Conservation (phyloP, 805 yeast genomes). For the Yamadazyma takamatsuzukensis region DNA sequence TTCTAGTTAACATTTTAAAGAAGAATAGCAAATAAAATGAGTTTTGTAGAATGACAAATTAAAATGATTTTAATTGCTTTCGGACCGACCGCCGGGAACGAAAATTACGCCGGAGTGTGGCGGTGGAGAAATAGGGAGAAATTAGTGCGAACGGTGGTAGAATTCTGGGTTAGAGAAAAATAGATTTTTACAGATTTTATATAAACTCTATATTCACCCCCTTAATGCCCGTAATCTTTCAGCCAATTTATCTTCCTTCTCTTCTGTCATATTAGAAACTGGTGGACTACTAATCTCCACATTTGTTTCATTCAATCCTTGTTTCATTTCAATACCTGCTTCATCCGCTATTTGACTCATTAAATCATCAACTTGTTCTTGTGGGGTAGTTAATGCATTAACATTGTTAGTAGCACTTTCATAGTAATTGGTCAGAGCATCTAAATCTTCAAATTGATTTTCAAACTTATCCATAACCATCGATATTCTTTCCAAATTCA, state of each 20-base stretch:
- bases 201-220: no score
- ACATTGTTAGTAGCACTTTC: conserved; percentile 86
- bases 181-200: background rate
- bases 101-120: conserved; percentile 1
- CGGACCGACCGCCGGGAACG: no score
- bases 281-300: conserved; percentile 44
- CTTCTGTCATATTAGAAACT: conserved; percentile 45
- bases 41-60: no score
- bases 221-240: conserved; percentile 88
- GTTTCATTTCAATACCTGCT: conserved; percentile 91
- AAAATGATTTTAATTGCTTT: no score
- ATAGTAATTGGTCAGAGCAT: conserved; percentile 88
- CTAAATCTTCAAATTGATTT: conserved; percentile 91
- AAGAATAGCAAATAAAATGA: no score
- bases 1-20: no score
- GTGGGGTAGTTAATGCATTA: conserved; percentile 87
- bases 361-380: conserved; percentile 88
- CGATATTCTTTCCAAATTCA: conserved; percentile 92
- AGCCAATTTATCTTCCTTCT: conserved; percentile 82
- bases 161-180: background rate
- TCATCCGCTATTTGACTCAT: conserved; percentile 95
- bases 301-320: conserved; percentile 68
- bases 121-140: background rate
- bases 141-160: background rate
- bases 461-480: conserved; percentile 97